Evolutionary conservation across 2,329 filamentous ascomycete genomes (phyloP).

Genomic region (Achaetomium macrosporum): DNA sequence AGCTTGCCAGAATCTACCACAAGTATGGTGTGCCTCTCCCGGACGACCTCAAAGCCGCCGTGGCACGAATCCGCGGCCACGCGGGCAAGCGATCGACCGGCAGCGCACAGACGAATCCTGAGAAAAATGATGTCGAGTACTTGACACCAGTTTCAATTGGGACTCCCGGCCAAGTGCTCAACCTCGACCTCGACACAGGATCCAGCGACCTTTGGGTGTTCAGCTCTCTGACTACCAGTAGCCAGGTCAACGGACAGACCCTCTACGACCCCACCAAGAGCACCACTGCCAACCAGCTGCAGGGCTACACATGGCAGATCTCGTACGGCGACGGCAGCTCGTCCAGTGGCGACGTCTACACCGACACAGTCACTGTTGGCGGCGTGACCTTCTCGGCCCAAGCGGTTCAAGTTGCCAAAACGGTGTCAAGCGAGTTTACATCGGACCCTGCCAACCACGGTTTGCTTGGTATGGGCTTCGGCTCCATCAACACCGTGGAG

Average conservation of each 20-base stretch:
- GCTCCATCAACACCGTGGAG: constrained; percentile 37
- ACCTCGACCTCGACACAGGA: constrained; percentile 31
- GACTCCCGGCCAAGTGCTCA: constrained; percentile 28
- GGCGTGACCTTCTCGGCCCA: constrained; percentile 36
- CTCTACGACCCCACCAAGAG: constrained; percentile 37
- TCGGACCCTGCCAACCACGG: constrained; percentile 35
- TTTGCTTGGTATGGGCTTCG: constrained; percentile 40
- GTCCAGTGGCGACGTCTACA: constrained; percentile 39
- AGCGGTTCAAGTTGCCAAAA: constrained; percentile 38
- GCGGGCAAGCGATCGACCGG: constrained; percentile 22
- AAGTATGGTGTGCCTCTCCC: constrained; percentile 35
- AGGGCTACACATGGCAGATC: constrained; percentile 37
- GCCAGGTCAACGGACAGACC: constrained; percentile 34
- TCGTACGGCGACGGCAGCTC: constrained; percentile 39
- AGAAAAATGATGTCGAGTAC: constrained; percentile 33
- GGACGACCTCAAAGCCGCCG: constrained; percentile 25
- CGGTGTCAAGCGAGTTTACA: constrained; percentile 37
- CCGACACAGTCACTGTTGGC: constrained; percentile 38
- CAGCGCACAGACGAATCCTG: constrained; percentile 27
- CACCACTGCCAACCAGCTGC: constrained; percentile 33
- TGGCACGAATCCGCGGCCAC: constrained; percentile 19
- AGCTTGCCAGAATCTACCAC: constrained; percentile 33
- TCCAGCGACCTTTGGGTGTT: constrained; percentile 42
- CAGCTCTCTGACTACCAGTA: constrained; percentile 31
- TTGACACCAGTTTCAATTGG: constrained; percentile 38